Base-by-base conservation (phyloP, 2,329 filamentous ascomycete genomes). In the Curvularia lunata region DNA sequence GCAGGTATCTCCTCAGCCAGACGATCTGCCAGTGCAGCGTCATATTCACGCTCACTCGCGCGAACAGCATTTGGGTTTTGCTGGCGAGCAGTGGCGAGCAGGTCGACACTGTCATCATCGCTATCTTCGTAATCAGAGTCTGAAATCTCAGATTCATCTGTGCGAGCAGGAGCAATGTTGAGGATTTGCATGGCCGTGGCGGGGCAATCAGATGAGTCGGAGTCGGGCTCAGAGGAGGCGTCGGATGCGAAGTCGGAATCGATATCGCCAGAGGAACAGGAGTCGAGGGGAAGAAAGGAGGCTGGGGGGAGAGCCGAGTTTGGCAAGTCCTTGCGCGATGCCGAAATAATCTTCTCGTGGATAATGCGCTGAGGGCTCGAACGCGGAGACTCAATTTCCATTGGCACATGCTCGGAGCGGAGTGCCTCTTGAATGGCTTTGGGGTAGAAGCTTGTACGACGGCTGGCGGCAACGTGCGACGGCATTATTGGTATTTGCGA, bases 331-430 rank as follows among this genome's bases (percentile, higher is more conserved):
- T 94, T 48, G 82, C 89, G 56, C 84, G 94, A 61, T 79, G 90
- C 56, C 81, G 91, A 63, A 78, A 89, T 41, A 81, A 88, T 69
- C 82, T 93, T 21, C 79, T 96, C 21, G 75, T 84, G 55, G 87
- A 97, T 80, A 1, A 70, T 52, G 2, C 58, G 57, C 38, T 61
- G 64, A 4, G 58, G 51, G 13, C 57, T 60, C 10, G 54, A 13
- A 4, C 57, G 50, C 25, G 50, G 41, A 28, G 52, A 30, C 49
- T 57, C 19, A 21, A 52, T 30, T 45, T 66, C 43, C 45, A 56
- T 45, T 12, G 58, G 49, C 21, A 56, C 4, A 16, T 54, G 42
- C 9, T 68, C 52, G 3, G 19, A 43, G 9, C 66, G 48, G n/a
- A 81, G 62, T 16, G 76, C 70, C 1, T 71, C 66, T 4, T 71